Evolutionary conservation across 768 basidiomycete genomes (phyloP).

Genomic region (Austroboletus eburneus): DNA sequence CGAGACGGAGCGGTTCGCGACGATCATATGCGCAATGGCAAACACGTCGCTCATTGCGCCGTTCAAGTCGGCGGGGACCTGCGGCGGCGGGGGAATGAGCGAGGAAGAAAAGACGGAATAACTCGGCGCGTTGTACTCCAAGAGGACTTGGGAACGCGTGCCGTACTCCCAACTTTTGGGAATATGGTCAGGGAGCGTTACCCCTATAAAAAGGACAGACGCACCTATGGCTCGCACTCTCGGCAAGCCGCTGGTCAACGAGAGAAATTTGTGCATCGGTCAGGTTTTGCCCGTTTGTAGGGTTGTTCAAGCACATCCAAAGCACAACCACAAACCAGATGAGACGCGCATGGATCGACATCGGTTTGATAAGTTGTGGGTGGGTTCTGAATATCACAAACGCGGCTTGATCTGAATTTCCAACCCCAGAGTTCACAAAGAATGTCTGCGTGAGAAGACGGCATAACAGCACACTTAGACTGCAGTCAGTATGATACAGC

Average conservation of each 20-base stretch:
- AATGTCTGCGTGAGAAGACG: too few species aligned
- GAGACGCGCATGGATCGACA: background rate
- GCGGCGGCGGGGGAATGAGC: conserved; percentile 25
- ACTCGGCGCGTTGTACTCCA: conserved; percentile 43
- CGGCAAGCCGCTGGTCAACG: conserved; percentile 35
- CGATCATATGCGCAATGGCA: conserved; percentile 46
- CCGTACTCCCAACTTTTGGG: conserved; percentile 50
- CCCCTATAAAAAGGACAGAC: background rate
- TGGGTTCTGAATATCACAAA: too few species aligned
- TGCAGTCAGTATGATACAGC: too few species aligned
- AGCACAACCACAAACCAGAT: background rate
- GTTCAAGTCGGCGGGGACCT: conserved; percentile 15
- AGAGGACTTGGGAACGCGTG: conserved; percentile 45
- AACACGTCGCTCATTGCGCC: conserved; percentile 51
- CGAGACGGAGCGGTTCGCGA: conserved; percentile 42
- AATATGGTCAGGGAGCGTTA: background rate
- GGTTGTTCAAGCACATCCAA: conserved; percentile 2
- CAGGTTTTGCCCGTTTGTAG: conserved; percentile 31
- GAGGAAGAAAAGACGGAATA: conserved; percentile 42
- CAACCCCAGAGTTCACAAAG: too few species aligned
- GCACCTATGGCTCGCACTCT: conserved; percentile 41
- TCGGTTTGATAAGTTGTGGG: too few species aligned
- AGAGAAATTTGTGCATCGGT: conserved; percentile 33
- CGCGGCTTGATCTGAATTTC: too few species aligned
- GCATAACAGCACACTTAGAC: too few species aligned